Percentiles rank a stretch among this genome's conserved stretches.
These are phyloP conservation scores for Cicer pinnatifidum DNA, from an alignment of 306 rosid genomes.

Conservation along the genomic window DNA sequence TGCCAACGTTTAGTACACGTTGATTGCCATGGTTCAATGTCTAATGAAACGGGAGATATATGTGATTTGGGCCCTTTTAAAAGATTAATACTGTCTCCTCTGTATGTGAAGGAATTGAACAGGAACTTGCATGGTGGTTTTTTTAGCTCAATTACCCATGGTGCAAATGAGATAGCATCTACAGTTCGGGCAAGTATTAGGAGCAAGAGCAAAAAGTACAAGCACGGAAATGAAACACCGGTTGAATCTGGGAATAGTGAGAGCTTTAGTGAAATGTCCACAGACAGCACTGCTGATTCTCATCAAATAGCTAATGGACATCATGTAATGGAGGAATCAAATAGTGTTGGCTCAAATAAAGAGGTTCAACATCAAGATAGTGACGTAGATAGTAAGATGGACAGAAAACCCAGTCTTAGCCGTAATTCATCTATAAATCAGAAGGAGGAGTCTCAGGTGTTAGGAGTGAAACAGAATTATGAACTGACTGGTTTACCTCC, in stretches of 20 bases:
- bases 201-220: constrained; percentile 81
- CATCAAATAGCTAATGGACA: constrained; percentile 61
- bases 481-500: constrained; percentile 84
- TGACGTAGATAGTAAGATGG: constrained; percentile 59
- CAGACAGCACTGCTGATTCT: constrained; percentile 74
- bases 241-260: constrained; percentile 69
- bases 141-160: constrained; percentile 92
- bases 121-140: constrained; percentile 64
- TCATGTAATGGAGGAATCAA: constrained; percentile 64
- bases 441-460: constrained; percentile 67
- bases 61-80: constrained; percentile 90
- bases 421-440: constrained; percentile 63
- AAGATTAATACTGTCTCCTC: constrained; percentile 87
- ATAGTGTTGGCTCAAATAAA: constrained; percentile 53
- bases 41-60: constrained; percentile 85
- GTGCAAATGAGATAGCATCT: constrained; percentile 98
- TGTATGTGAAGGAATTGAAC: constrained; percentile 72
- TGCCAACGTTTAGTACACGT: constrained; percentile 94
- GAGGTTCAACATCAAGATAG: constrained; percentile 68
- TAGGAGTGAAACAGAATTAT: constrained; percentile 67
- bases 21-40: constrained; percentile 84
- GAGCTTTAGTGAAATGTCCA: constrained; percentile 60
- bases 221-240: constrained; percentile 66
- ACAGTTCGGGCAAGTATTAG: constrained; percentile 89
- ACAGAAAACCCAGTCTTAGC: constrained; percentile 57